Evolutionary conservation across 2,329 filamentous ascomycete species (phyloP).

Genomic region (Alternaria gansuensis): DNA sequence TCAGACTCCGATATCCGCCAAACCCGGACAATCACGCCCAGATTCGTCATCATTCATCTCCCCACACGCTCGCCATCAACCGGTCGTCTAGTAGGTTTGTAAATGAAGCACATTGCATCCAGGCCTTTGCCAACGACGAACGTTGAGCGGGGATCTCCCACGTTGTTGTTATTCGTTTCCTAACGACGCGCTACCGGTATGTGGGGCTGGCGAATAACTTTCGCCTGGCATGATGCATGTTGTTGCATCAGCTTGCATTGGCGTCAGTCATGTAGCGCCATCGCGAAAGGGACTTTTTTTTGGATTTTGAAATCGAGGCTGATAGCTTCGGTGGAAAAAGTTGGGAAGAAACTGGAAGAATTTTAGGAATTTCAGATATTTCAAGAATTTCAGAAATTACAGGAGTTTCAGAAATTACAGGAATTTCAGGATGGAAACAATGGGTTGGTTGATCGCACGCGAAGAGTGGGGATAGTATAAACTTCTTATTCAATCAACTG

Average conservation of each 20-base stretch:
- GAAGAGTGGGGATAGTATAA: not conserved
- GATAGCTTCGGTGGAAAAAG: not conserved
- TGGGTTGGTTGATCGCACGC: not conserved
- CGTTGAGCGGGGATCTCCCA: conserved; percentile 1
- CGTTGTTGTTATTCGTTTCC: conserved; percentile 2
- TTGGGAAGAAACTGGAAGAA: not conserved
- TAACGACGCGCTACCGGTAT: not conserved
- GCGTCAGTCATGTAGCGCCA: conserved; percentile 7
- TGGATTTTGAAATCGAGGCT: conserved; percentile 1
- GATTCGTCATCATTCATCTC: conserved; percentile 8
- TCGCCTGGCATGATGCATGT: conserved; percentile 8
- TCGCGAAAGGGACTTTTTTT: not conserved
- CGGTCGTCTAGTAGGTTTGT: not conserved
- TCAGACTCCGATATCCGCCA: conserved; percentile 1
- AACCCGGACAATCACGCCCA: not conserved
- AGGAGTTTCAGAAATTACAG: no score
- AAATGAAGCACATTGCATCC: conserved; percentile 3
- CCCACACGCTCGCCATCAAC: conserved; percentile 8
- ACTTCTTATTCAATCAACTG: not conserved
- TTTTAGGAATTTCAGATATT: not conserved
- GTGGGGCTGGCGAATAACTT: conserved; percentile 3
- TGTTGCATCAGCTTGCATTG: not conserved
- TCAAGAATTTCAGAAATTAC: no score
- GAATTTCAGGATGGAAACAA: not conserved
- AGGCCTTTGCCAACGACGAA: not conserved